Conservation (phyloP, 345 rosid genomes). For the Populus deltoides region DNA sequence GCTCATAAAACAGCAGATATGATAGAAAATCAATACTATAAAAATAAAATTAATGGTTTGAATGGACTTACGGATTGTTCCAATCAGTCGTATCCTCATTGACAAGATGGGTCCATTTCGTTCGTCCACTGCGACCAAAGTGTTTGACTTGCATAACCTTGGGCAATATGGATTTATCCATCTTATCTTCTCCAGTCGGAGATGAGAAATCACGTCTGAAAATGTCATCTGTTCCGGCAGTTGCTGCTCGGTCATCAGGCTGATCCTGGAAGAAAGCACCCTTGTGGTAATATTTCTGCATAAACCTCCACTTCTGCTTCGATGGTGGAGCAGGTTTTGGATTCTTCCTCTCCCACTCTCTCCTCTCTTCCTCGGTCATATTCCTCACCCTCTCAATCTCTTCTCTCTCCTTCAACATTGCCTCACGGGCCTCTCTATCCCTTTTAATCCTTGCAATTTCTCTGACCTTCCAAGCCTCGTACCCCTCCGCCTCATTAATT, state of each 20-base stretch:
- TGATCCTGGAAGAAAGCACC: conserved; percentile 70
- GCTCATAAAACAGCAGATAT: neutral
- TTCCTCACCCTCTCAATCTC: conserved; percentile 70
- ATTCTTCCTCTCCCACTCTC: conserved; percentile 82
- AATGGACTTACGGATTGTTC: conserved; percentile 64
- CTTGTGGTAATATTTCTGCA: conserved; percentile 79
- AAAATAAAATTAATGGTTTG: neutral
- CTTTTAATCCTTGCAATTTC: conserved; percentile 74
- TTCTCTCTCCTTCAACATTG: conserved; percentile 70
- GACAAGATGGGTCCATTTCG: conserved; percentile 88
- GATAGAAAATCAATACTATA: neutral
- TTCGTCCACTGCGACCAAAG: conserved; percentile 81
- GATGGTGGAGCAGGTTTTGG: conserved; percentile 51
- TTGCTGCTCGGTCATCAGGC: conserved; percentile 49
- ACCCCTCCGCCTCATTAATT: conserved; percentile 72
- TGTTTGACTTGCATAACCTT: conserved; percentile 82
- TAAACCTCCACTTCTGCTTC: conserved; percentile 71
- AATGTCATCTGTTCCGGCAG: conserved; percentile 44
- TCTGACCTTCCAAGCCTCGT: conserved; percentile 77
- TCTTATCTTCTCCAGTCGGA: conserved; percentile 77
- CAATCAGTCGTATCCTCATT: conserved; percentile 79
- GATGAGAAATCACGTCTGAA: conserved; percentile 62
- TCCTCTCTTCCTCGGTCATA: conserved; percentile 82
- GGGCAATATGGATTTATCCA: conserved; percentile 68
- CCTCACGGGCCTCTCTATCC: conserved; percentile 63